These are phyloP conservation scores for Stropharia rugosoannulata DNA, from an alignment of 768 basidiomycete species.

Conservation along the genomic window DNA sequence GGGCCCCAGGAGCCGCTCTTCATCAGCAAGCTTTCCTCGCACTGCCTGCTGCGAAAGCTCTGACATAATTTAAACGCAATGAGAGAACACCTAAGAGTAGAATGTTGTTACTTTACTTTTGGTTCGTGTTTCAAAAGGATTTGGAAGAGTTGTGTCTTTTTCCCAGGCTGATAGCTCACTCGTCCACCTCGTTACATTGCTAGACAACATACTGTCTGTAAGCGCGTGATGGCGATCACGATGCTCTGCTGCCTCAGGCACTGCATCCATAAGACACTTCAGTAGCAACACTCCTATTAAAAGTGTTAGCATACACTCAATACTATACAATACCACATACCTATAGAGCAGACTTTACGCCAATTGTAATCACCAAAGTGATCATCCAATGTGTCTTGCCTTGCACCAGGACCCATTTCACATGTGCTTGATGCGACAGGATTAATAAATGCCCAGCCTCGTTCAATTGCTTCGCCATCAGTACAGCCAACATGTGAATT, in stretches of 20 bases:
- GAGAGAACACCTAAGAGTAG: neutral
- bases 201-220: neutral
- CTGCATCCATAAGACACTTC: neutral
- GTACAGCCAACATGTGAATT: constrained; percentile 23
- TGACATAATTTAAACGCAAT: neutral
- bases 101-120: no score
- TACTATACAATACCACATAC: constrained; percentile 5
- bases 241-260: neutral
- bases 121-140: neutral
- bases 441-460: constrained; percentile 28
- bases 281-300: neutral
- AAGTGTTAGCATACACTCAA: neutral
- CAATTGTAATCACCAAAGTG: constrained; percentile 28
- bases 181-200: neutral
- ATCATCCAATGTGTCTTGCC: constrained; percentile 16
- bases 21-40: neutral
- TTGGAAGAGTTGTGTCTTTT: neutral
- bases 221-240: neutral
- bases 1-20: neutral
- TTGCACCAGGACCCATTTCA: constrained; percentile 34
- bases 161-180: neutral
- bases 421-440: constrained; percentile 24
- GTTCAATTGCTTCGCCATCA: constrained; percentile 34
- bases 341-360: constrained; percentile 20
- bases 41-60: neutral